Evolutionary conservation across 768 basidiomycete genomes (phyloP).

Genomic region (Trametes villosa): DNA sequence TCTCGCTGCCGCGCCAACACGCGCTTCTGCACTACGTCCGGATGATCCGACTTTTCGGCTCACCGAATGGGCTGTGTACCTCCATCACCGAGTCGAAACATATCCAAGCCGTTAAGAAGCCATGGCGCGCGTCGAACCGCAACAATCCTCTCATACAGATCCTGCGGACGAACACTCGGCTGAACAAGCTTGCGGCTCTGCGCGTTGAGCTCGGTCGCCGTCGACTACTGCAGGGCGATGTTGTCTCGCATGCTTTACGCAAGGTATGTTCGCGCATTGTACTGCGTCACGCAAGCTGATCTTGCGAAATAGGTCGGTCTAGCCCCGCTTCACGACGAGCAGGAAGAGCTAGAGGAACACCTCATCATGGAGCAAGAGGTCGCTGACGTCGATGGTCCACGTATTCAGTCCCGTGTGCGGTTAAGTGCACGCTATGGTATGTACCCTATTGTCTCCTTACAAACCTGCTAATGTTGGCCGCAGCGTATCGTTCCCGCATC

Average conservation of each 20-base stretch:
- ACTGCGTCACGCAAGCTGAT: background rate
- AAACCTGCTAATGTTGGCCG: background rate
- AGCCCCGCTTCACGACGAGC: no score
- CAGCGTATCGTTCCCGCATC: background rate
- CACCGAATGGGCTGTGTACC: slow-evolving; percentile 28
- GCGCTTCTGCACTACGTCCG: slow-evolving; percentile 30
- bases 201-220: slow-evolving; percentile 14
- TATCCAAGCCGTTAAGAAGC: slow-evolving; percentile 30
- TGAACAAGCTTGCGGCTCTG: slow-evolving; percentile 8
- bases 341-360: no score
- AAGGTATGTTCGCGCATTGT: background rate
- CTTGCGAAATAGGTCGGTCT: no score
- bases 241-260: background rate
- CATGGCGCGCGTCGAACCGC: slow-evolving; percentile 26
- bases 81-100: slow-evolving; percentile 19
- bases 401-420: no score
- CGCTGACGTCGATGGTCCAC: no score
- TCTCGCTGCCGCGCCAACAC: slow-evolving; percentile 32
- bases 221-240: slow-evolving; percentile 11
- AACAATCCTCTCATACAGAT: slow-evolving; percentile 29
- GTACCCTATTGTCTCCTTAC: no score
- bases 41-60: slow-evolving; percentile 28
- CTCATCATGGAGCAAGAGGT: no score
- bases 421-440: no score
- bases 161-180: slow-evolving; percentile 22